Conservation (phyloP, 805 yeast genomes). For the Suhomyces emberorum region DNA sequence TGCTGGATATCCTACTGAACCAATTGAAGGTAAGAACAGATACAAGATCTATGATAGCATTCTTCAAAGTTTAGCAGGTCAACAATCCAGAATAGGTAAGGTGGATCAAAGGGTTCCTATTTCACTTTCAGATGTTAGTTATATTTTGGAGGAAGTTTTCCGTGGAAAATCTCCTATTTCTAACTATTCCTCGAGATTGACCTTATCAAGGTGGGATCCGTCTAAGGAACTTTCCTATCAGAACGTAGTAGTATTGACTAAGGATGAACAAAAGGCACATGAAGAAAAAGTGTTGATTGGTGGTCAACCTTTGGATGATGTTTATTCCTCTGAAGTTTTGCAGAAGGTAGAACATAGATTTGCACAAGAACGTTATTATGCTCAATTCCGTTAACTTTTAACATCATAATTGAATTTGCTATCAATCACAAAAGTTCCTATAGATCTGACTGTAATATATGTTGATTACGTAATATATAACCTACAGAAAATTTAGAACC, state of each 20-base stretch:
- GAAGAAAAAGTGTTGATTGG: slow-evolving; percentile 73
- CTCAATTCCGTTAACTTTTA: slow-evolving; percentile 37
- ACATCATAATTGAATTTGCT: no score
- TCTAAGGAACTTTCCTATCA: slow-evolving; percentile 59
- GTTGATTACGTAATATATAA: no score
- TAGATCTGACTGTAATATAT: no score
- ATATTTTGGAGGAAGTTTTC: slow-evolving; percentile 86
- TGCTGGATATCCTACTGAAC: slow-evolving; percentile 88
- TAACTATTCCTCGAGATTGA: slow-evolving; percentile 73
- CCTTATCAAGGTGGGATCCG: slow-evolving; percentile 85
- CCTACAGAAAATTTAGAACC: no score
- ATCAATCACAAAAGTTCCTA: no score
- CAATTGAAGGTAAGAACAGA: slow-evolving; percentile 86
- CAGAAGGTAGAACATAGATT: slow-evolving; percentile 60
- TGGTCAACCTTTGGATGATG: slow-evolving; percentile 57
- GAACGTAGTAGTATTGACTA: slow-evolving; percentile 84
- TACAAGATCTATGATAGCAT: slow-evolving; percentile 81
- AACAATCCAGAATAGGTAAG: slow-evolving; percentile 73
- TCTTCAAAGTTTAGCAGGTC: slow-evolving; percentile 81
- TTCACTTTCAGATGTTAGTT: slow-evolving; percentile 68
- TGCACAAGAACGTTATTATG: slow-evolving; percentile 71
- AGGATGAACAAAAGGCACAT: slow-evolving; percentile 79
- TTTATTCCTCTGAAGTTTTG: slow-evolving; percentile 60
- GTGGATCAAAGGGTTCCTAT: slow-evolving; percentile 74
- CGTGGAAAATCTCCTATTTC: slow-evolving; percentile 90